Evolutionary conservation across 495 filamentous ascomycete genomes (phyloP).

Genomic region (Penicillium atrosanguineum): DNA sequence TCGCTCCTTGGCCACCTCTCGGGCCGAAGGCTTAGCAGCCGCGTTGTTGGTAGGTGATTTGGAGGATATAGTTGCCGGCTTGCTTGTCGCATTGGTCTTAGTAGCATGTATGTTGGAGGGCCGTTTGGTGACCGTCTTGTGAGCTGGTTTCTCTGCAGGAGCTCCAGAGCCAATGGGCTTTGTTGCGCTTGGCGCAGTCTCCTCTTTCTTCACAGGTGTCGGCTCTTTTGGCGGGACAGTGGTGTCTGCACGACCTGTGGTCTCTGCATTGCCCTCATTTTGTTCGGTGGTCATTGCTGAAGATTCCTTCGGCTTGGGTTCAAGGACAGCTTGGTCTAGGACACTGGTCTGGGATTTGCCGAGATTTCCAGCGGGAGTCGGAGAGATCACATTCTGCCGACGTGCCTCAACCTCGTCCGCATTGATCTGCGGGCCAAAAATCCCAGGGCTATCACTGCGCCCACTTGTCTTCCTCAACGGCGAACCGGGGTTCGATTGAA

Average conservation of each 20-base stretch:
- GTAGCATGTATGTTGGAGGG: slow-evolving; percentile 39
- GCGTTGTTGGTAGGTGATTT: slow-evolving; percentile 16
- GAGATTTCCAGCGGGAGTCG: slow-evolving; percentile 23
- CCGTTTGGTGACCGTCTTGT: slow-evolving; percentile 38
- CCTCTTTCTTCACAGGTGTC: slow-evolving; percentile 17
- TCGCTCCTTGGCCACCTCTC: slow-evolving; percentile 31
- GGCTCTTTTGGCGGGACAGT: slow-evolving; percentile 11
- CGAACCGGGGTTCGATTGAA: slow-evolving; percentile 32
- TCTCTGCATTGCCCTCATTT: slow-evolving; percentile 7
- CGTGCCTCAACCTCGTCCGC: slow-evolving; percentile 30
- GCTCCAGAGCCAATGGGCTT: slow-evolving; percentile 10
- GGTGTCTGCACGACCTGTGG: slow-evolving; percentile 5
- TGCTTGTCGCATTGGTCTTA: slow-evolving; percentile 36
- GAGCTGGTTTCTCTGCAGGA: slow-evolving; percentile 22
- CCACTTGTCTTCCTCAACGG: slow-evolving; percentile 37
- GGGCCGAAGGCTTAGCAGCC: slow-evolving; percentile 4
- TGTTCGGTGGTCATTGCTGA: neutral
- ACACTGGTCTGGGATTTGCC: slow-evolving; percentile 15
- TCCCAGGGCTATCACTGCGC: slow-evolving; percentile 31
- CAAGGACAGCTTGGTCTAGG: slow-evolving; percentile 11
- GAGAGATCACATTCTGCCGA: slow-evolving; percentile 30
- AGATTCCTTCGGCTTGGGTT: slow-evolving; percentile 2
- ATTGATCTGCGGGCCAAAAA: slow-evolving; percentile 36
- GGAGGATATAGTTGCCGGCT: slow-evolving; percentile 23
- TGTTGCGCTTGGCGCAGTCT: slow-evolving; percentile 9